Base-by-base conservation (phyloP, 2,329 filamentous ascomycete species). In the Colletotrichum sp. region DNA sequence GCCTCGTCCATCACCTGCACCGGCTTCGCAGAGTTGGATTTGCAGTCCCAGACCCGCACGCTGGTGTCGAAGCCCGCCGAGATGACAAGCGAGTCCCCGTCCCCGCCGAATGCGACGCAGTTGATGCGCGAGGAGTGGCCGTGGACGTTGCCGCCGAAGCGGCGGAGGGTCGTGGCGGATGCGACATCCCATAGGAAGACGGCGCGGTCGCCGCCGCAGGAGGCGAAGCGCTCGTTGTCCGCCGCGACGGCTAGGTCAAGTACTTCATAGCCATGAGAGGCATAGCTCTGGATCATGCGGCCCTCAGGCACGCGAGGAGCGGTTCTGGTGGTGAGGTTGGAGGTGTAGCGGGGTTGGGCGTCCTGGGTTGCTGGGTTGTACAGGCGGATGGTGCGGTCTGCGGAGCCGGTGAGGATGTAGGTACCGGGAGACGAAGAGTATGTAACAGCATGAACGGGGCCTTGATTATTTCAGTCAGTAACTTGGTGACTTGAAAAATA, bases 101-200 rank as follows among this genome's bases (percentile, higher is more conserved):
- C 92, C 15, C 96, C 96, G 0, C 92, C 95, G 82, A 98, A 98
- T 3, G 90, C 88, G 6, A 96, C 95, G 62, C 92, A 90, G 83
- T 98, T 98, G 71, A 99, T 90, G 36, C 96, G 89, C 60, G 92
- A 91, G 4, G 89, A 89, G 85, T 97, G 95, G 0, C 93, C 94
- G 55, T 89, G 84, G 44, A 83, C 82, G 74, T 89, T 90, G 26
- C 90, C 90, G 21, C 89, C 89, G 84, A 96, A 97, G 32, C 97
- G 90, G 26, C 95, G 91, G 30, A 94, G 87, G 6, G 96, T 98
- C 79, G 91, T 89, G 21, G 94, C 95, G 4, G 93, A 94, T 63
- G 93, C 89, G 0, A 99, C 97, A 85, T 99, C 97, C 97, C 97
- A 99, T 7, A 98, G 89, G 82, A 98, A 98, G 0, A 98, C 95